phyloP scores from a whole-genome alignment of 306 rosid species.

The Psophocarpus tetragonolobus region DNA sequence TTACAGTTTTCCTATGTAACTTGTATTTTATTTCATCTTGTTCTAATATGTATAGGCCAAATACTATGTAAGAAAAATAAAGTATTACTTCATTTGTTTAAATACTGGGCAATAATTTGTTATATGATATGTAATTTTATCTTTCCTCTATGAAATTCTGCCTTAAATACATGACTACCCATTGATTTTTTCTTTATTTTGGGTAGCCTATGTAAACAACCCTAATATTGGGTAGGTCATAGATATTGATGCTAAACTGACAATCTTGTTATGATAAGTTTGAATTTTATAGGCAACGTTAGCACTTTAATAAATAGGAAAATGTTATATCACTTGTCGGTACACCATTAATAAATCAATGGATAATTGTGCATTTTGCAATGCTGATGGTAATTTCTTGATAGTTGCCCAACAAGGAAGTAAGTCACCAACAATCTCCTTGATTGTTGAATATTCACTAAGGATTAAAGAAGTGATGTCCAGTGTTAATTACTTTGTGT shows the following conservation, averaged over 20 bases:
- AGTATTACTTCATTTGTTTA: neutral
- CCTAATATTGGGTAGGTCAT: neutral
- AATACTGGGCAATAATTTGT: neutral
- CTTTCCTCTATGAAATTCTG: neutral
- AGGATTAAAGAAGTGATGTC: neutral
- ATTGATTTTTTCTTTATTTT: neutral
- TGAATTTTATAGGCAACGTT: constrained; percentile 6
- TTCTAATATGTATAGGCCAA: neutral
- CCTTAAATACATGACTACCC: neutral
- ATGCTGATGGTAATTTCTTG: constrained; percentile 93
- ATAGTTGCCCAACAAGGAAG: constrained; percentile 93
- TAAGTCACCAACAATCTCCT: constrained; percentile 46
- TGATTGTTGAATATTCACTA: constrained; percentile 30
- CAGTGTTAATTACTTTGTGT: neutral
- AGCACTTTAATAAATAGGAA: constrained; percentile 4
- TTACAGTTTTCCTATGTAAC: neutral
- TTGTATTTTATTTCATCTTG: neutral
- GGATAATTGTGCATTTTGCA: constrained; percentile 87
- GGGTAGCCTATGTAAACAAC: neutral
- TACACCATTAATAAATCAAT: constrained; percentile 86
- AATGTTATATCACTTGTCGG: constrained; percentile 46
- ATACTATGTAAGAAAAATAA: neutral
- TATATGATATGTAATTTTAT: neutral
- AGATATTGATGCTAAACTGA: neutral
- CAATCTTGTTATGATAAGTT: constrained; percentile 1